Percentiles rank a stretch among this genome's conserved stretches.
Evolutionary conservation across 306 rosid genomes (phyloP).

Genomic region (Calophaca sinica): DNA sequence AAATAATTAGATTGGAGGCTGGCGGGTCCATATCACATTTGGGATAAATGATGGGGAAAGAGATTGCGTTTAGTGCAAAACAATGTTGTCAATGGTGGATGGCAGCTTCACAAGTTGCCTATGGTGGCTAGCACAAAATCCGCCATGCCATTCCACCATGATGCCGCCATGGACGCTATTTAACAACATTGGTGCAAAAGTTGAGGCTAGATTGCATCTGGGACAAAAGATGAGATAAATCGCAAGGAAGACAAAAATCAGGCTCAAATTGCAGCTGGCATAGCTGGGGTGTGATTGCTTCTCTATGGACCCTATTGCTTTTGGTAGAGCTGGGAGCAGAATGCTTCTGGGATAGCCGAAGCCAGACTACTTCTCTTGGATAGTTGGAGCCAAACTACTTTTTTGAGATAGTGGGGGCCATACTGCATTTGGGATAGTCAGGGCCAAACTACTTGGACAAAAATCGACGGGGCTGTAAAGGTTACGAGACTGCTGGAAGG

Average conservation of each 20-base stretch:
- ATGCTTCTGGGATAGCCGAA: neutral
- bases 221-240: neutral
- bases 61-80: neutral
- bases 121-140: too few relatives aligned
- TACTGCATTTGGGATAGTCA: too few relatives aligned
- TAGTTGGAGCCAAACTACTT: neutral
- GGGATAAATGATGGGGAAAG: neutral
- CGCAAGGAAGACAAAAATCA: neutral
- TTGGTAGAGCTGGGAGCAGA: neutral
- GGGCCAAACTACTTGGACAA: too few relatives aligned
- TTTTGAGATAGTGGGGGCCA: neutral
- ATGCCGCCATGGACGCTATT: too few relatives aligned
- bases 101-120: too few relatives aligned
- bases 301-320: neutral
- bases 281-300: neutral
- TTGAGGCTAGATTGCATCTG: neutral
- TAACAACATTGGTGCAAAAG: too few relatives aligned
- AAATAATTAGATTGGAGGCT: conserved; percentile 1
- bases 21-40: neutral
- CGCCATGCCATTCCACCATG: too few relatives aligned
- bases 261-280: neutral
- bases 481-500: neutral
- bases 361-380: neutral
- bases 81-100: too few relatives aligned
- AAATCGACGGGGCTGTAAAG: too few relatives aligned